Conservation (phyloP, 768 basidiomycete genomes). For the Leucogyrophana mollusca region DNA sequence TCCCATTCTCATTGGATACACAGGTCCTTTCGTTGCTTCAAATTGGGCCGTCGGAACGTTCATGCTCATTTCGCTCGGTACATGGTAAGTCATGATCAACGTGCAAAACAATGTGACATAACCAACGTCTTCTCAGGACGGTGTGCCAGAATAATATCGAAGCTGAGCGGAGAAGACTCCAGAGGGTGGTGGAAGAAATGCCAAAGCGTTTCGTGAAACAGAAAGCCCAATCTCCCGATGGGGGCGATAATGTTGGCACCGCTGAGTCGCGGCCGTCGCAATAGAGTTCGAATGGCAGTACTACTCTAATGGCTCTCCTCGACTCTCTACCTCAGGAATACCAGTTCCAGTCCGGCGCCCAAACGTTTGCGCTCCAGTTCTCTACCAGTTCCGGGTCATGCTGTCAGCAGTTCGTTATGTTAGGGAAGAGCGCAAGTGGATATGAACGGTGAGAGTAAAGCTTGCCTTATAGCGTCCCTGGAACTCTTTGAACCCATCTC, state of each 20-base stretch:
- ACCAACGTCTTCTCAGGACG: constrained; percentile 42
- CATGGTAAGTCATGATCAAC: constrained; percentile 53
- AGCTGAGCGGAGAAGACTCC: constrained; percentile 53
- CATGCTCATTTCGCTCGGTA: constrained; percentile 59
- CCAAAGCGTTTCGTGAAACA: constrained; percentile 53
- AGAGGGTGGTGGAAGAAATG: constrained; percentile 58
- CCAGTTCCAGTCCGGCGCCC: constrained; percentile 47
- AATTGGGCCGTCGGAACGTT: constrained; percentile 84
- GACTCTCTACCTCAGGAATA: neutral
- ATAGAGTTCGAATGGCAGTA: constrained; percentile 2
- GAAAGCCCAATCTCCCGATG: constrained; percentile 22
- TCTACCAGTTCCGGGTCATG: constrained; percentile 71
- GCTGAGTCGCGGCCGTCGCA: neutral
- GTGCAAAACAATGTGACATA: constrained; percentile 4
- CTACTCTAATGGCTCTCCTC: neutral
- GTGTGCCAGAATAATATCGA: constrained; percentile 58
- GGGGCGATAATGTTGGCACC: neutral
- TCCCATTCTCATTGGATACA: constrained; percentile 5
- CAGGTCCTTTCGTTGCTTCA: constrained; percentile 65
- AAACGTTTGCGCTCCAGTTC: constrained; percentile 70
- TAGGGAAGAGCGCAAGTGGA: neutral
- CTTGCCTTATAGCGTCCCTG: constrained; percentile 65
- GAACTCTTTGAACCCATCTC: constrained; percentile 72
- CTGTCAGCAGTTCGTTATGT: constrained; percentile 27
- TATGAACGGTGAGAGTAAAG: neutral